Evolutionary conservation across 306 rosid genomes (phyloP), one percentile per base, ranked within the genome.

Genomic region (Vicia sativa): DNA sequence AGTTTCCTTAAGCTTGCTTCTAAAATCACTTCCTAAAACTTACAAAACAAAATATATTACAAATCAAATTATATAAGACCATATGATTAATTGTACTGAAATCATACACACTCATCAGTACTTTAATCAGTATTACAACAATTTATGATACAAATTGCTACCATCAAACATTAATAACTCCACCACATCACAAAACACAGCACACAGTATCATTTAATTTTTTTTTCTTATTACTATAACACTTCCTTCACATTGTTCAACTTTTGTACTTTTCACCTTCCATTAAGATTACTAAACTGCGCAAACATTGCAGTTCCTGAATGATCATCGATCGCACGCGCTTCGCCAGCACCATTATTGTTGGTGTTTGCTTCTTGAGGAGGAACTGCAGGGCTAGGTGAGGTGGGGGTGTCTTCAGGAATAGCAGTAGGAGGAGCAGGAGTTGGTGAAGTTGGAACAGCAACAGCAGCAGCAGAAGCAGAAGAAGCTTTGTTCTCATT

Each of bases 261-360:
- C 46, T 61, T 5, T 67, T 44, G 37, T 25, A 63, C 35, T 18
- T 63, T 75, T 87, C 50, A 90, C 83, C 97, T 81, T 26, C 97
- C 97, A 58, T 81, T 84, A 44, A 90, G 95, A 61, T 84, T 79
- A 48, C 73, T 35, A 46, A 90, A 90, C 63, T 87, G 88, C 4
- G 90, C 84, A 68, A 90, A 90, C 70, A 82, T 62, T 15, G 86
- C 87, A 19, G 88, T 82, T 67, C 95, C 87, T 5, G 97, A 90
- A 75, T 90, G 90, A 28, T 77, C 91, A 73, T 82, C 86, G 23
- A 78, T 64, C 57, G 77, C 50, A 16, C 45, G 76, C 9, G 34
- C 76, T 58, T 73, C 39, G 3, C 83, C 5, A 3, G 84, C 71
- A 11, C 43, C n/a, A 42, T 78, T 78, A 31, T 53, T 48, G 37